phyloP scores from a whole-genome alignment of 805 yeast species.

The Ogataea corticis region DNA sequence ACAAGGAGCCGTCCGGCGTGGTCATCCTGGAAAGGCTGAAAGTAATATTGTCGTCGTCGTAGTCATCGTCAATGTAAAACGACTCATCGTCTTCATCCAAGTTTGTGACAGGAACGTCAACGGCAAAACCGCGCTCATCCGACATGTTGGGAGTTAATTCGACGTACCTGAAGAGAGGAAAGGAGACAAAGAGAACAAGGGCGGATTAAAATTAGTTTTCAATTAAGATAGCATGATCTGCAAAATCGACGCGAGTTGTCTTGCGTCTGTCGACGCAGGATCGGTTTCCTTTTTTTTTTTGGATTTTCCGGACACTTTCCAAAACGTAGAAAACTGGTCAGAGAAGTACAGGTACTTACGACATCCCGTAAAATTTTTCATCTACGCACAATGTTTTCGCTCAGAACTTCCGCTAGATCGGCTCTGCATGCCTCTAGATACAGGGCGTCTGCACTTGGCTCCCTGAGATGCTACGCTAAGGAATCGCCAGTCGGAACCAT shows the following conservation, averaged over 20 bases:
- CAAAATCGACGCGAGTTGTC: too few species aligned
- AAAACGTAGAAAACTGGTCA: neutral
- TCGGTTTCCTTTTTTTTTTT: neutral
- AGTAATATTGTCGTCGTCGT: slow-evolving; percentile 19
- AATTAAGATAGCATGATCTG: too few species aligned
- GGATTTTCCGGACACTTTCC: neutral
- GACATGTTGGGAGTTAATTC: neutral
- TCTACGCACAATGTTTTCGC: neutral
- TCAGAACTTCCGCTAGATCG: neutral
- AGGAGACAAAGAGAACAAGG: too few species aligned
- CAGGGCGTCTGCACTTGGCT: neutral
- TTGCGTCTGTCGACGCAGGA: slow-evolving; percentile 1
- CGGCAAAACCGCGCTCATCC: slow-evolving; percentile 24
- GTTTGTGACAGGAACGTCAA: slow-evolving; percentile 57
- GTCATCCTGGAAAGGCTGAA: slow-evolving; percentile 12
- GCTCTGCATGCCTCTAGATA: neutral
- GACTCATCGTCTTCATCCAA: slow-evolving; percentile 43
- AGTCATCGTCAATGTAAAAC: slow-evolving; percentile 25
- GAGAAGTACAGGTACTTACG: neutral
- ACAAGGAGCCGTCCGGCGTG: slow-evolving; percentile 5
- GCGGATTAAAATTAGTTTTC: too few species aligned
- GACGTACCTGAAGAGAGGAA: neutral
- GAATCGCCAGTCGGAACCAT: slow-evolving; percentile 15
- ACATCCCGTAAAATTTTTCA: too few species aligned
- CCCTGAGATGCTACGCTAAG: slow-evolving; percentile 13